Percentiles rank a stretch among this genome's conserved stretches.
Evolutionary conservation across 768 basidiomycete genomes (phyloP).

Genomic region (Kondoa malvinella): DNA sequence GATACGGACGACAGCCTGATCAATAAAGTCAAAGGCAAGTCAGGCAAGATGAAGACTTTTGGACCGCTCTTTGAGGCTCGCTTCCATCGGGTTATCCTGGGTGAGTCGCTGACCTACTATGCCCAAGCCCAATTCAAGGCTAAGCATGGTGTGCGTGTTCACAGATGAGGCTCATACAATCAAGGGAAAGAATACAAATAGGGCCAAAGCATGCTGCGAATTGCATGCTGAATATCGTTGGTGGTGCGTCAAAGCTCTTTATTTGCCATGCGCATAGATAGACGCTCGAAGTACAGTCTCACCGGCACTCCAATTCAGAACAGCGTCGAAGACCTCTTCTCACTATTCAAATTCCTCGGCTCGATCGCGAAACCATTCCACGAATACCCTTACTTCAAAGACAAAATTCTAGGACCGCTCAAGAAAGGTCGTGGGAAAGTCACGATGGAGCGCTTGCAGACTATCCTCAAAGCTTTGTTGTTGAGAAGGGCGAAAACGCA

Average conservation of each 20-base stretch:
- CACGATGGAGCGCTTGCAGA: constrained; percentile 57
- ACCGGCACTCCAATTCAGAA: constrained; percentile 43
- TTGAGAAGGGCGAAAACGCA: constrained; percentile 67
- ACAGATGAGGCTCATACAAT: constrained; percentile 81
- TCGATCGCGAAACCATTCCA: constrained; percentile 51
- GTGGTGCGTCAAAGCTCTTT: constrained; percentile 36
- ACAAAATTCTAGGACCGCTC: constrained; percentile 52
- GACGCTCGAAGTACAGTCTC: neutral
- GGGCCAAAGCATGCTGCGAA: constrained; percentile 57
- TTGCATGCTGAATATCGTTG: constrained; percentile 65
- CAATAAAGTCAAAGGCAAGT: constrained; percentile 34
- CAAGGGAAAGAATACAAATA: constrained; percentile 65
- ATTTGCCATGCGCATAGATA: neutral
- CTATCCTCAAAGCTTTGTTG: constrained; percentile 73
- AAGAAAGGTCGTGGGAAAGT: constrained; percentile 27
- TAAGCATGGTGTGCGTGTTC: too few relatives aligned
- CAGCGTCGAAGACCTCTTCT: constrained; percentile 67
- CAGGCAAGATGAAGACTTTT: constrained; percentile 42
- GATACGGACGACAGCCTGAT: constrained; percentile 40
- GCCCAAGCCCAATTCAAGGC: neutral
- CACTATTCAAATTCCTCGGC: constrained; percentile 72
- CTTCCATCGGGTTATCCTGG: constrained; percentile 73
- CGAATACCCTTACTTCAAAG: constrained; percentile 55
- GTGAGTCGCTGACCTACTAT: constrained; percentile 34
- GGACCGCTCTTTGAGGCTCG: constrained; percentile 49